phyloP scores from a whole-genome alignment of 345 rosid genomes.

The Arabis alpina region DNA sequence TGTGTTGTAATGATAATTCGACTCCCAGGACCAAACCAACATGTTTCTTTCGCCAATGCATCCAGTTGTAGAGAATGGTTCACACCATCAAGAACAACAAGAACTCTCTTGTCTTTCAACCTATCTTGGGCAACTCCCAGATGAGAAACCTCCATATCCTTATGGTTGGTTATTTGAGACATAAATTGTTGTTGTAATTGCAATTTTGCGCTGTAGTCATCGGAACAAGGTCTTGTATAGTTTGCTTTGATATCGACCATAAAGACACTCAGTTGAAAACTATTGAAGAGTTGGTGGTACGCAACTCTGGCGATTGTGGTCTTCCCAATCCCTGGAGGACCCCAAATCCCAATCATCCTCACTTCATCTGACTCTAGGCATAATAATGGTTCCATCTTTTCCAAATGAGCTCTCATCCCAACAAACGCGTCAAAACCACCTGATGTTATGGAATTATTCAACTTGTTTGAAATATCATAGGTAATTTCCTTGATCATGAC shows the following conservation, averaged over 20 bases:
- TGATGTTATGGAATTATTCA: not conserved
- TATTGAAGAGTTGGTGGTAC: not conserved
- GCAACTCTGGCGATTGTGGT: slow-evolving; percentile 3
- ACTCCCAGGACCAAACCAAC: slow-evolving; percentile 25
- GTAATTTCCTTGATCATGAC: not conserved
- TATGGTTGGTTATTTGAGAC: slow-evolving; percentile 10
- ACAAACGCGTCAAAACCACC: not conserved
- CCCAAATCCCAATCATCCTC: slow-evolving; percentile 6
- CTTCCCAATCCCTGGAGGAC: slow-evolving; percentile 1
- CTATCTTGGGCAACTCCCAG: not conserved
- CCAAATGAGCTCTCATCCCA: not conserved
- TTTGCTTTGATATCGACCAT: not conserved
- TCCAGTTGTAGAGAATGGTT: not conserved
- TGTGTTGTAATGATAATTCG: slow-evolving; percentile 1
- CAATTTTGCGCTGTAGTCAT: not conserved
- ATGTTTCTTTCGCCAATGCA: not conserved
- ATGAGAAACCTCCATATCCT: not conserved
- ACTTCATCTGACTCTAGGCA: not conserved
- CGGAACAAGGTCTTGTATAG: not conserved
- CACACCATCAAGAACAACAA: not conserved
- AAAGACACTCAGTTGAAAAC: not conserved
- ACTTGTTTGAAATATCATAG: not conserved
- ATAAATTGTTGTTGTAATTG: not conserved
- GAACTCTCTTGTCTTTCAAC: slow-evolving; percentile 2
- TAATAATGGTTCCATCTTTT: not conserved